Percentiles rank a stretch among this genome's conserved stretches.
Evolutionary conservation across 768 basidiomycete species (phyloP).

Genomic region (Coprinopsis strossmayeri): DNA sequence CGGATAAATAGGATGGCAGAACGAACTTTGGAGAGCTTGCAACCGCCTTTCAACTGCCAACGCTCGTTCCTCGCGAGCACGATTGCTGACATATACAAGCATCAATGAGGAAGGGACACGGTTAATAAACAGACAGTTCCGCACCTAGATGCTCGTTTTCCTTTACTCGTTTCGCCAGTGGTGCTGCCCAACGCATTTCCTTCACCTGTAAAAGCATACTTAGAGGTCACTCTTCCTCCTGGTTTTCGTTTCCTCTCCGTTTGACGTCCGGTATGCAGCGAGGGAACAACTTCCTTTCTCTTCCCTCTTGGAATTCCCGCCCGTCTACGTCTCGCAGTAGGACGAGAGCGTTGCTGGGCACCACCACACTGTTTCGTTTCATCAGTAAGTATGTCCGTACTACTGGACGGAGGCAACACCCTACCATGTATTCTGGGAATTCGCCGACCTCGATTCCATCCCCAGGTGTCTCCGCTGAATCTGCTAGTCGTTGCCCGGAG

Average conservation of each 20-base stretch:
- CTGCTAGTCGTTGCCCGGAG: slow-evolving; percentile 61
- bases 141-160: slow-evolving; percentile 69
- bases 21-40: slow-evolving; percentile 34
- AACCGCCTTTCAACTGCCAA: slow-evolving; percentile 65
- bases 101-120: too few species aligned
- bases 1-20: too few species aligned
- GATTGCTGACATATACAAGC: slow-evolving; percentile 46
- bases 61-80: slow-evolving; percentile 74
- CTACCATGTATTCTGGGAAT: slow-evolving; percentile 76
- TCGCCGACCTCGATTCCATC: slow-evolving; percentile 48
- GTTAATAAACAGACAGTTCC: not conserved
- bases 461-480: slow-evolving; percentile 50
- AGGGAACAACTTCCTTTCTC: slow-evolving; percentile 38
- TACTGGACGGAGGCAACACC: too few species aligned
- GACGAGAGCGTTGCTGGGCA: slow-evolving; percentile 58
- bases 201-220: slow-evolving; percentile 51
- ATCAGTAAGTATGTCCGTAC: too few species aligned
- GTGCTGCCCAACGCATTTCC: slow-evolving; percentile 48
- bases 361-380: slow-evolving; percentile 76
- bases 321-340: slow-evolving; percentile 42
- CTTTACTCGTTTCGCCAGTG: slow-evolving; percentile 39
- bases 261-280: slow-evolving; percentile 53
- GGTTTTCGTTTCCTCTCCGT: slow-evolving; percentile 65
- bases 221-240: slow-evolving; percentile 58
- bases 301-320: slow-evolving; percentile 18